A percentile compares a stretch with the other conserved stretches of the same genome.
Evolutionary conservation across 2,329 filamentous ascomycete species (phyloP).

Genomic region (Eutypa lata): DNA sequence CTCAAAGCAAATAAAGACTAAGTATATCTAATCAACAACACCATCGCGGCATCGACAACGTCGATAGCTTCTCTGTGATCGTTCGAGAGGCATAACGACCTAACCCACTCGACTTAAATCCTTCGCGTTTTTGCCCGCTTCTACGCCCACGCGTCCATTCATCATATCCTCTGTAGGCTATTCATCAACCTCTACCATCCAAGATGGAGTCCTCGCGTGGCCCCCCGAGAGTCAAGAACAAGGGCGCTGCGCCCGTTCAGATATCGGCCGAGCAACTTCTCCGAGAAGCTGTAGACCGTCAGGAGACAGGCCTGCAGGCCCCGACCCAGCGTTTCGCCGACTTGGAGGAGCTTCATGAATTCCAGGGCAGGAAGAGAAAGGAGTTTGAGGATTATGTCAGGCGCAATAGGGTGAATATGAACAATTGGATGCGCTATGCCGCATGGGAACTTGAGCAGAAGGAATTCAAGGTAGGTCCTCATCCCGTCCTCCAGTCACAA

Average conservation of each 20-base stretch:
- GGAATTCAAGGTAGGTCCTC: slow-evolving; percentile 65
- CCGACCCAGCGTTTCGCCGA: slow-evolving; percentile 95
- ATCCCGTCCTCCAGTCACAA: too few species aligned
- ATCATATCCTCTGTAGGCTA: background rate
- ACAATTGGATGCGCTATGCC: slow-evolving; percentile 98
- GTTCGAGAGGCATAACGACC: too few species aligned
- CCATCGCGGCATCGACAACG: too few species aligned
- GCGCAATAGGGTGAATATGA: slow-evolving; percentile 91
- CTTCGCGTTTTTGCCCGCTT: too few species aligned
- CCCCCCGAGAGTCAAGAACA: slow-evolving; percentile 97
- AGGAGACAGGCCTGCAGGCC: slow-evolving; percentile 82
- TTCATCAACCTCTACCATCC: slow-evolving; percentile 13
- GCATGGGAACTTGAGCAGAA: slow-evolving; percentile 98
- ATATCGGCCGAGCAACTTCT: slow-evolving; percentile 97
- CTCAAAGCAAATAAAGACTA: too few species aligned
- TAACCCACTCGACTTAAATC: too few species aligned
- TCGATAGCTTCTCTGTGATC: too few species aligned
- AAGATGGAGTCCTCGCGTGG: slow-evolving; percentile 88
- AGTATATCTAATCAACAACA: too few species aligned
- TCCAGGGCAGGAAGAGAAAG: slow-evolving; percentile 90
- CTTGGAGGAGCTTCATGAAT: slow-evolving; percentile 96
- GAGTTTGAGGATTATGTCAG: slow-evolving; percentile 98
- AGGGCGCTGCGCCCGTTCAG: slow-evolving; percentile 85
- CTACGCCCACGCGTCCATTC: background rate
- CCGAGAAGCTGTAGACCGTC: slow-evolving; percentile 92